Evolutionary conservation across 1,284 basidiomycete genomes (phyloP).

Genomic region (Flammula alnicola): DNA sequence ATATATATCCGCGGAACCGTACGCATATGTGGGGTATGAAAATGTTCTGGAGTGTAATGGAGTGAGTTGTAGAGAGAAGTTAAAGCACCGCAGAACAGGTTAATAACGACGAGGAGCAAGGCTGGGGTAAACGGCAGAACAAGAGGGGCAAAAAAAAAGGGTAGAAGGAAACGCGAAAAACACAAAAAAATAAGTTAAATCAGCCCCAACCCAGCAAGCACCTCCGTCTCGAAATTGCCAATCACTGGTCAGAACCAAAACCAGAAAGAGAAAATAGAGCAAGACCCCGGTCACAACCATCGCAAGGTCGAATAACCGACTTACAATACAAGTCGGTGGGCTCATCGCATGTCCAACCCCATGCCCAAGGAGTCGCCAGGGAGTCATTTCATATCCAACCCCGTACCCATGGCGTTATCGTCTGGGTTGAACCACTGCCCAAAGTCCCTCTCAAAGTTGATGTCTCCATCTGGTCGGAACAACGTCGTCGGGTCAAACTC

Average conservation of each 20-base stretch:
- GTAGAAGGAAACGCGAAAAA: background rate
- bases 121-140: background rate
- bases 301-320: background rate
- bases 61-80: constrained; percentile 1
- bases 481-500: constrained; percentile 46
- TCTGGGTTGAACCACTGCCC: constrained; percentile 70
- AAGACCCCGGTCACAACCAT: too few relatives aligned
- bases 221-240: constrained; percentile 4
- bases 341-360: constrained; percentile 7
- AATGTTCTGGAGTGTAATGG: background rate
- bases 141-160: constrained; percentile 1
- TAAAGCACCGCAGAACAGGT: too few relatives aligned
- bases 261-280: constrained; percentile 2
- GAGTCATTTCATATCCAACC: constrained; percentile 25
- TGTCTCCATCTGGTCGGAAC: constrained; percentile 49
- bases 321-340: constrained; percentile 1
- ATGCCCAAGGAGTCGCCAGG: constrained; percentile 9
- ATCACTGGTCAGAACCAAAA: background rate
- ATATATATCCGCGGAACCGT: constrained; percentile 1
- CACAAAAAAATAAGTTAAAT: constrained; percentile 4
- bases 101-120: background rate
- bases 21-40: background rate
- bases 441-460: constrained; percentile 71
- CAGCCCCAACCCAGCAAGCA: constrained; percentile 1
- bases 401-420: constrained; percentile 29